phyloP scores from a whole-genome alignment of 2,329 filamentous ascomycete genomes.

The Aspergillus carbonarius region DNA sequence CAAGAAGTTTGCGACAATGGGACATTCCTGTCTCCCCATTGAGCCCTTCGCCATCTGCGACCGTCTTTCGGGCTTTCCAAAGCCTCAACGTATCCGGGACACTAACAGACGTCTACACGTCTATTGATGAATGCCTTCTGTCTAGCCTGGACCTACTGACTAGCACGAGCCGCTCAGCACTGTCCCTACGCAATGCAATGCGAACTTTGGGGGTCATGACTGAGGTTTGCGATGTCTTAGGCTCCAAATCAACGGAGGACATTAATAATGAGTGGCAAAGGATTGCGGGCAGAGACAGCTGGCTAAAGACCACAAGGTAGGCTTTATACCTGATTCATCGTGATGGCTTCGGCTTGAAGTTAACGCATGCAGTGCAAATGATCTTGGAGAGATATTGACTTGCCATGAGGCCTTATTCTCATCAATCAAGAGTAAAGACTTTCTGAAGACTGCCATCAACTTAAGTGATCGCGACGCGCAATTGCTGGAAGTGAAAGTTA shows the following conservation, averaged over 20 bases:
- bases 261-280: constrained; percentile 61
- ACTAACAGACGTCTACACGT: constrained; percentile 52
- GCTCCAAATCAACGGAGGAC: constrained; percentile 58
- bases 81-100: constrained; percentile 68
- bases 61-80: constrained; percentile 78
- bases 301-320: constrained; percentile 82
- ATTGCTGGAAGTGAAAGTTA: constrained; percentile 71
- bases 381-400: constrained; percentile 77
- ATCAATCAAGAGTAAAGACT: constrained; percentile 69
- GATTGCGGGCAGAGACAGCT: constrained; percentile 66
- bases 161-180: constrained; percentile 37
- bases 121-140: constrained; percentile 63
- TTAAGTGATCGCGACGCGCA: constrained; percentile 64
- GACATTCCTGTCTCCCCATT: constrained; percentile 73
- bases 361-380: constrained; percentile 45
- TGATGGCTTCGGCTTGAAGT: neutral
- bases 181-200: constrained; percentile 58
- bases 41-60: constrained; percentile 63
- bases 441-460: constrained; percentile 61
- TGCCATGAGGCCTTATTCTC: constrained; percentile 81
- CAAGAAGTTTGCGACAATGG: constrained; percentile 85
- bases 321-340: constrained; percentile 27
- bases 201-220: constrained; percentile 68
- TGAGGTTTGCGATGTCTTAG: constrained; percentile 77
- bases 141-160: constrained; percentile 45